phyloP scores from a whole-genome alignment of 2,329 filamentous ascomycete genomes.

The Emericellopsis cladophorae region DNA sequence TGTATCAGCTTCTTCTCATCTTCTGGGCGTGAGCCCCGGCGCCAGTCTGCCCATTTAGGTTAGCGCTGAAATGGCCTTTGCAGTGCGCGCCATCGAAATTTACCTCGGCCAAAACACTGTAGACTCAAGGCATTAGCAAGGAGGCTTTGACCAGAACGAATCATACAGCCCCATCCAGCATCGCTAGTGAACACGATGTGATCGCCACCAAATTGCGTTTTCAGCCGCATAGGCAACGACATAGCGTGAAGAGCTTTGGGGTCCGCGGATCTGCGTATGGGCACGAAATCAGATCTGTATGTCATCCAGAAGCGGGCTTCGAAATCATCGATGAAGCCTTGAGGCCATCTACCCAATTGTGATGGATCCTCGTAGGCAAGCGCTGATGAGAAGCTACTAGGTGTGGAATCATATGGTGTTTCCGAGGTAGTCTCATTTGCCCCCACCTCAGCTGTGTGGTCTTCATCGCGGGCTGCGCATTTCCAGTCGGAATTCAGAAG shows the following conservation, averaged over 20 bases:
- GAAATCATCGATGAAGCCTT: slow-evolving; percentile 79
- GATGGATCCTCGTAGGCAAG: slow-evolving; percentile 31
- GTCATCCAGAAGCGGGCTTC: slow-evolving; percentile 94
- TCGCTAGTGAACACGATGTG: slow-evolving; percentile 80
- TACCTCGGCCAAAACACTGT: slow-evolving; percentile 68
- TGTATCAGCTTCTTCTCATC: slow-evolving; percentile 63
- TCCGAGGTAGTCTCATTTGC: slow-evolving; percentile 14
- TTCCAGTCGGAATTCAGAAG: not conserved
- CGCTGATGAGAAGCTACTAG: slow-evolving; percentile 39
- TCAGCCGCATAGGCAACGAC: slow-evolving; percentile 74
- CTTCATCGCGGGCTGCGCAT: not conserved
- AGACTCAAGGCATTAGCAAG: slow-evolving; percentile 74
- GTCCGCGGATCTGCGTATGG: slow-evolving; percentile 69
- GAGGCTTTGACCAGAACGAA: slow-evolving; percentile 85
- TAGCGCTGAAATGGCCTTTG: not conserved
- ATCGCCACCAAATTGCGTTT: slow-evolving; percentile 60
- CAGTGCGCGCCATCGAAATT: slow-evolving; percentile 5
- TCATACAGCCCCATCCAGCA: slow-evolving; percentile 98
- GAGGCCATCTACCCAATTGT: slow-evolving; percentile 59
- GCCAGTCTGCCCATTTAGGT: slow-evolving; percentile 52
- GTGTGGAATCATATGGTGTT: slow-evolving; percentile 33
- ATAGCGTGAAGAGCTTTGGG: slow-evolving; percentile 58
- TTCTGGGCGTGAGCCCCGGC: slow-evolving; percentile 41
- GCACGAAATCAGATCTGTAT: slow-evolving; percentile 75
- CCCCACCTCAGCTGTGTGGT: not conserved